Percentiles rank a stretch among this genome's conserved stretches.
Conservation (phyloP, 176 grass and related monocot species). For the Cenchrus americanus region DNA sequence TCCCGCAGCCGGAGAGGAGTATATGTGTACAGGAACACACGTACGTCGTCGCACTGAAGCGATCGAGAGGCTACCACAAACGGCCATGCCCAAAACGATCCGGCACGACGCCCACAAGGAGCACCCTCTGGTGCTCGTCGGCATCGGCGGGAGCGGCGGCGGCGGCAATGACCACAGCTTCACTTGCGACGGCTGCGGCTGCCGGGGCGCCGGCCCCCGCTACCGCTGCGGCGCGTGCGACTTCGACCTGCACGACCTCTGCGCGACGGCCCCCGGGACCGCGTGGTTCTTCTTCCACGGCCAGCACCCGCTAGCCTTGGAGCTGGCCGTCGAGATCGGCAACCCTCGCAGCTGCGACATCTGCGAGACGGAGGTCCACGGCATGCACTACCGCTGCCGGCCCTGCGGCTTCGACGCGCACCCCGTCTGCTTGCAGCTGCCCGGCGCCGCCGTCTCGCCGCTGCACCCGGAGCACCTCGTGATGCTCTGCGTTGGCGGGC, state of each 20-base stretch:
- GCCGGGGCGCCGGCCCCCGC: background rate
- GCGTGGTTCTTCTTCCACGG: background rate
- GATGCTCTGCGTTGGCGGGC: background rate
- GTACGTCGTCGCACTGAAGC: background rate
- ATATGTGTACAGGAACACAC: too few species aligned
- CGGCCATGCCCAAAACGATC: background rate
- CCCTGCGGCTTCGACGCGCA: slow-evolving; percentile 11
- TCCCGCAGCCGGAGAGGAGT: too few species aligned
- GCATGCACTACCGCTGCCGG: slow-evolving; percentile 26
- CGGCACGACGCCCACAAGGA: background rate
- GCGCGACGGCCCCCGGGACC: background rate
- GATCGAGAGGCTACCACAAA: background rate
- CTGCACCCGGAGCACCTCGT: slow-evolving; percentile 12
- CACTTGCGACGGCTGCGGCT: background rate
- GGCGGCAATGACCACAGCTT: background rate
- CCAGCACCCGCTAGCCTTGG: slow-evolving; percentile 7
- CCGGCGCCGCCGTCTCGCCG: background rate
- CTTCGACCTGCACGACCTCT: slow-evolving; percentile 28
- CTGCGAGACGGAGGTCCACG: background rate
- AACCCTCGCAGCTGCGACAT: background rate
- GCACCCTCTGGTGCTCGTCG: background rate
- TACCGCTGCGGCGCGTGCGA: slow-evolving; percentile 14
- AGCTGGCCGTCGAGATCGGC: background rate
- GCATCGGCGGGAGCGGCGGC: background rate
- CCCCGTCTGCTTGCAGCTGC: slow-evolving; percentile 11